phyloP scores from a whole-genome alignment of 805 yeast species.

The Tetrapisispora taiwanensis region DNA sequence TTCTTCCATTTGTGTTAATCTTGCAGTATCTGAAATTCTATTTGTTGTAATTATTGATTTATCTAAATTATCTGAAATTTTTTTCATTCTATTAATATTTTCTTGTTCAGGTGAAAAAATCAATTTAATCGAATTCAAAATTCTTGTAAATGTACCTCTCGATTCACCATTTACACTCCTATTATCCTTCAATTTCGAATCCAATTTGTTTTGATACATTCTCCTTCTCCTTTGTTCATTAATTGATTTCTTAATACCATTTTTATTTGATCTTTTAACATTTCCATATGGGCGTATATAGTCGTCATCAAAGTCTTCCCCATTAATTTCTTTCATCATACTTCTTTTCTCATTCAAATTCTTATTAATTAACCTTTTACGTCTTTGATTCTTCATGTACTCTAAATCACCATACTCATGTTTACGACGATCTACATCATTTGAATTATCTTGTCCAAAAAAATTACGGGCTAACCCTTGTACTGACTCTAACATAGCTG shows the following conservation, averaged over 20 bases:
- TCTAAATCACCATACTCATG: slow-evolving; percentile 15
- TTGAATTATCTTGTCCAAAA: slow-evolving; percentile 3
- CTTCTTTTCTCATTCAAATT: not conserved
- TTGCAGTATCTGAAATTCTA: not conserved
- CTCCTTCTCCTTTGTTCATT: not conserved
- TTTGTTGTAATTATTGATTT: slow-evolving; percentile 5
- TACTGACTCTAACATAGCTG: slow-evolving; percentile 10
- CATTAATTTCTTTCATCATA: not conserved
- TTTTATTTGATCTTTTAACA: not conserved
- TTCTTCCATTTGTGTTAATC: slow-evolving; percentile 1
- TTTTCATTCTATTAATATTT: slow-evolving; percentile 14
- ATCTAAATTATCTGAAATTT: slow-evolving; percentile 10
- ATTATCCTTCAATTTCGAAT: not conserved
- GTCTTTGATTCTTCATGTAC: slow-evolving; percentile 5
- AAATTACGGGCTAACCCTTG: slow-evolving; percentile 8
- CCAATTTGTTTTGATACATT: not conserved
- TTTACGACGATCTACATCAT: slow-evolving; percentile 9
- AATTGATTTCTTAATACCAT: not conserved
- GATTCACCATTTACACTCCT: not conserved
- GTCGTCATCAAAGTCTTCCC: not conserved
- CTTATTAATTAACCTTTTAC: not conserved
- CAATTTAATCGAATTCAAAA: slow-evolving; percentile 4
- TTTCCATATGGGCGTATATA: not conserved
- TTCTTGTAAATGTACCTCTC: not conserved
- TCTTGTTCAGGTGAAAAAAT: slow-evolving; percentile 16